A percentile compares a stretch with the other conserved stretches of the same genome.
Evolutionary conservation across 345 rosid species (phyloP).

Genomic region (Lagerstroemia speciosa): DNA sequence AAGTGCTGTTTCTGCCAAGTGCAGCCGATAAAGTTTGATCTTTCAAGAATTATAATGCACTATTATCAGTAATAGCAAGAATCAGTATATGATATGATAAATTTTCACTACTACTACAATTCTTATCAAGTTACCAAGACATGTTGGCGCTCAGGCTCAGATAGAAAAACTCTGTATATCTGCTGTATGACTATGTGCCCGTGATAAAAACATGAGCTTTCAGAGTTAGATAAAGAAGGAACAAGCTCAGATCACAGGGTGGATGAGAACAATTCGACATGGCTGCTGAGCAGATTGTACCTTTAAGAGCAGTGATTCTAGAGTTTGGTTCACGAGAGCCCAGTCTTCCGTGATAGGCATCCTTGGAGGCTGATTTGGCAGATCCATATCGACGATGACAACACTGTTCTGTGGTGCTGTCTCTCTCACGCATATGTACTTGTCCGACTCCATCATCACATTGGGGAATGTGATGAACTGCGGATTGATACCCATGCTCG

Average conservation of each 20-base stretch:
- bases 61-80: background rate
- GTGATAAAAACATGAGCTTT: too few species aligned
- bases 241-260: background rate
- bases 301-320: conserved; percentile 38
- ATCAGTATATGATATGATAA: background rate
- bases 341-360: conserved; percentile 85
- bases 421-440: conserved; percentile 80
- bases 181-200: too few species aligned
- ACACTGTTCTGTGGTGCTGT: conserved; percentile 82
- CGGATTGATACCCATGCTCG: conserved; percentile 64
- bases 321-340: conserved; percentile 60
- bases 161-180: too few species aligned
- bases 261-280: background rate
- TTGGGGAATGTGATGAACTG: conserved; percentile 72
- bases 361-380: conserved; percentile 77
- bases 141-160: background rate
- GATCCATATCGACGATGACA: conserved; percentile 68
- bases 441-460: conserved; percentile 84
- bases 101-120: background rate
- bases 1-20: background rate
- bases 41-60: background rate
- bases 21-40: background rate
- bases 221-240: too few species aligned
- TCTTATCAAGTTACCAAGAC: background rate
- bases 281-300: conserved; percentile 7